Evolutionary conservation across 208 protist genomes (phyloP).

Genomic region (Trypanosoma cruzi): DNA sequence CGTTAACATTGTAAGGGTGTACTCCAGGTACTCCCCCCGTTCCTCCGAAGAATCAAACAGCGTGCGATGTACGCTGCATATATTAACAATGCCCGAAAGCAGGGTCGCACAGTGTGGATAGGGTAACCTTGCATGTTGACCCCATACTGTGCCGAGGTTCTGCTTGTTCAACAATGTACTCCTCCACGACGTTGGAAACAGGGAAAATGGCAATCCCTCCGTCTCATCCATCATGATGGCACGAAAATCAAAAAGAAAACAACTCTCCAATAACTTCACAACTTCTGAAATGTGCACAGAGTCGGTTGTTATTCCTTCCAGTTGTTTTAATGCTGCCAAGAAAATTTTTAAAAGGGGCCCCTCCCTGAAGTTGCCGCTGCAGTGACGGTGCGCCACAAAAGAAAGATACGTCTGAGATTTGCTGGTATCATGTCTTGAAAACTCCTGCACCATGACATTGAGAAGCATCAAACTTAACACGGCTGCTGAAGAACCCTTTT

Average conservation of each 20-base stretch:
- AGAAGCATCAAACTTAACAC: conserved; percentile 58
- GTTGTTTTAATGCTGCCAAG: conserved; percentile 38
- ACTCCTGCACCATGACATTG: conserved; percentile 59
- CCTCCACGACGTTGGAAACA: conserved; percentile 77
- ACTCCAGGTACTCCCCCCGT: conserved; percentile 61
- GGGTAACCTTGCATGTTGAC: conserved; percentile 67
- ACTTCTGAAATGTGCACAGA: conserved; percentile 39
- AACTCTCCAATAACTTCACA: conserved; percentile 58
- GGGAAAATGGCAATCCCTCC: conserved; percentile 70
- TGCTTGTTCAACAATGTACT: conserved; percentile 48
- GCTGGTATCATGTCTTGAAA: conserved; percentile 71
- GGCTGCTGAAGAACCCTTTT: conserved; percentile 10
- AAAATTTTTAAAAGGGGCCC: conserved; percentile 70
- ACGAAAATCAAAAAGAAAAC: conserved; percentile 84
- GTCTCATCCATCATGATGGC: conserved; percentile 86
- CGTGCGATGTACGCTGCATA: conserved; percentile 81
- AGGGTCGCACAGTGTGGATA: conserved; percentile 70
- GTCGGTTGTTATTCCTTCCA: conserved; percentile 37
- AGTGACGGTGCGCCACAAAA: conserved; percentile 74
- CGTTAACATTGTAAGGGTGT: conserved; percentile 39
- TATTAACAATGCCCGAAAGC: conserved; percentile 52
- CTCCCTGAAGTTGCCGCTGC: conserved; percentile 81
- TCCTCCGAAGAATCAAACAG: conserved; percentile 79
- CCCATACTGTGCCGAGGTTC: conserved; percentile 64
- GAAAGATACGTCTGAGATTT: conserved; percentile 69